Conservation (phyloP, 75 land plant species). For the Selaginella moellendorffii region DNA sequence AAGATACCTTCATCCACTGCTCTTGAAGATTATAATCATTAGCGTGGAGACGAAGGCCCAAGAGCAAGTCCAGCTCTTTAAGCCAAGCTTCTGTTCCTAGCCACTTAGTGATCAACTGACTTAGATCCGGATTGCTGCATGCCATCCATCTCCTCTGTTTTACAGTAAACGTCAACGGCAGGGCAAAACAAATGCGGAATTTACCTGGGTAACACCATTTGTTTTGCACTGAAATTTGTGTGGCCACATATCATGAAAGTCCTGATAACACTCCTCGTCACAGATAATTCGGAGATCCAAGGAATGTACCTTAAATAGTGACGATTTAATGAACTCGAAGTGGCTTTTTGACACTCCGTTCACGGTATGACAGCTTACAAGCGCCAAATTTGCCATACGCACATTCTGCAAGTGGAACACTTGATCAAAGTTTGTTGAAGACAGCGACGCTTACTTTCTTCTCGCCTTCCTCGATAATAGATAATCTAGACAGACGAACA, state of each 20-base stretch:
- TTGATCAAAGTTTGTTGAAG: neutral
- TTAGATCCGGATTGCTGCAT: slow-evolving; percentile 44
- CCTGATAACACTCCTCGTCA: slow-evolving; percentile 26
- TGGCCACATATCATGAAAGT: slow-evolving; percentile 61
- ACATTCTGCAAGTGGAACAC: slow-evolving; percentile 26
- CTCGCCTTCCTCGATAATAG: slow-evolving; percentile 68
- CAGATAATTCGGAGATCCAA: neutral
- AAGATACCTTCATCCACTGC: slow-evolving; percentile 47
- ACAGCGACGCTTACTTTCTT: slow-evolving; percentile 34
- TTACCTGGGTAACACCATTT: slow-evolving; percentile 72
- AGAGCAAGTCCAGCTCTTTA: slow-evolving; percentile 41
- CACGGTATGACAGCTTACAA: slow-evolving; percentile 48
- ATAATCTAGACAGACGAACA: slow-evolving; percentile 43
- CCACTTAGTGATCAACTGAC: slow-evolving; percentile 55
- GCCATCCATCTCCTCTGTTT: slow-evolving; percentile 66
- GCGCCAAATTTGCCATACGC: slow-evolving; percentile 45
- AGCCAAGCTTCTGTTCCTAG: slow-evolving; percentile 73
- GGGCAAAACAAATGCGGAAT: neutral
- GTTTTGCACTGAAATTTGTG: slow-evolving; percentile 52
- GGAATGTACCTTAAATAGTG: slow-evolving; percentile 35
- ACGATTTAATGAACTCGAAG: slow-evolving; percentile 26
- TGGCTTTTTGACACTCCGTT: slow-evolving; percentile 54
- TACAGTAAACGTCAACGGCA: neutral
- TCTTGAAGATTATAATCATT: slow-evolving; percentile 33
- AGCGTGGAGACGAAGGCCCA: slow-evolving; percentile 40